Evolutionary conservation across 805 yeast genomes (phyloP), one percentile per base, ranked within the genome.

Genomic region (Lachancea cidri): DNA sequence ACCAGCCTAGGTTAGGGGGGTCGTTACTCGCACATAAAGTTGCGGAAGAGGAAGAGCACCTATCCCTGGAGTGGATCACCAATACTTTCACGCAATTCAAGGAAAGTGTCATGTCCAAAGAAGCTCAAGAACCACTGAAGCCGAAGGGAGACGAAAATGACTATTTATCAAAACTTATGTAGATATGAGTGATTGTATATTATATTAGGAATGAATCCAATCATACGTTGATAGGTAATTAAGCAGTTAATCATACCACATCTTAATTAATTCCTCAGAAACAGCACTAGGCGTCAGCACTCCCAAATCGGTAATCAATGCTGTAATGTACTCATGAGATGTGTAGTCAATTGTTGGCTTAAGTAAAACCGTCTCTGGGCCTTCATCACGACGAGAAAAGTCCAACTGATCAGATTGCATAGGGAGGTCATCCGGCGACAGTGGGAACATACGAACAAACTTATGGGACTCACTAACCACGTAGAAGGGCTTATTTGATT

Each of bases 271-370:
- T 66, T 93, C 99, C 62, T 93, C 98, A n/a, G 95, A 83, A 16
- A 93, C 98, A 0, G 98, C 98, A 45, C 95, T 83, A 9, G 98
- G 96, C 5, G 99, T 93, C 51, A 93, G 72, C 1, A 93, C 97
- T 14, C 99, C 99, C 48, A 93, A 71, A 62, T 93, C 99, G 3
- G 98, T 91, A 45, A 93, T 87, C 50, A 93, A 73, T 3, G 98
- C 98, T 2, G 98, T 93, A 40, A 93, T 85, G 57, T 82, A 87
- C 53, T 89, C 91, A 64, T 93, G 96, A 9, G 97, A 95, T 0
- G 99, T 93, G 66, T 88, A 94, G 64, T 93, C 99, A 36, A 88
- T 77, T 38, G 71, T 68, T 16, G 88, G 87, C 37, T 73, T 70
- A 38, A 67, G 53, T 17, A 66, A 58, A n/a, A 67, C 56, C 17